These are phyloP conservation scores for Deakozyma indianensis DNA, from an alignment of 805 yeast genomes.

Conservation along the genomic window DNA sequence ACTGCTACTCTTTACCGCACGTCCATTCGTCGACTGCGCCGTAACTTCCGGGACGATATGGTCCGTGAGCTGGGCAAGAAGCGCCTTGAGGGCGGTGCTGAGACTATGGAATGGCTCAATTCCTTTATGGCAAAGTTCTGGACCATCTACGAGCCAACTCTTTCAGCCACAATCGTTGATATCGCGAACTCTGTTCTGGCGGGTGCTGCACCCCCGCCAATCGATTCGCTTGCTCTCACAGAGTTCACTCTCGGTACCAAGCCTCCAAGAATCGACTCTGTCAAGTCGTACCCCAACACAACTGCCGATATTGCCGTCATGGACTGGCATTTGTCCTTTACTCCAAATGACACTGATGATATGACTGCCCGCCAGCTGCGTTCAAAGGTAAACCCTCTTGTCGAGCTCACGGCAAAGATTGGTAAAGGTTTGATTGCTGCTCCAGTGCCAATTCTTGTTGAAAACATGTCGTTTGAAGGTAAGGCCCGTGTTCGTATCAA, in stretches of 20 bases:
- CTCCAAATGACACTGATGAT: conserved; percentile 82
- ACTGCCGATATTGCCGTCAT: conserved; percentile 85
- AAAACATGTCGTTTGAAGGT: conserved; percentile 65
- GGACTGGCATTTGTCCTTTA: conserved; percentile 92
- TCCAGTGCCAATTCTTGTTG: conserved; percentile 64
- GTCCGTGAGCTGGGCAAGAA: conserved; percentile 75
- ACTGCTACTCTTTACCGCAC: conserved; percentile 65
- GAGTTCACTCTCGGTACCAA: conserved; percentile 87
- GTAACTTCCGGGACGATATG: conserved; percentile 58
- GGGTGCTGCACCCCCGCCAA: conserved; percentile 68
- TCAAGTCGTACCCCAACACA: conserved; percentile 83
- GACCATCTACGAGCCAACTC: conserved; percentile 79
- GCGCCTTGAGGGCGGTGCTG: conserved; percentile 76
- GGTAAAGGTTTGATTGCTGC: conserved; percentile 54
- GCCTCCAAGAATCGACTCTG: conserved; percentile 86
- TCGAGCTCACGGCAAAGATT: conserved; percentile 61
- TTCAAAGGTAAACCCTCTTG: conserved; percentile 69
- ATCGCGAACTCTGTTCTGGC: conserved; percentile 78
- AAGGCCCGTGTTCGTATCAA: conserved; percentile 68
- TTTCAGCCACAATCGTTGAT: conserved; percentile 72
- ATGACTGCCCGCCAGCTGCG: conserved; percentile 72
- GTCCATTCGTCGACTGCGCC: conserved; percentile 67
- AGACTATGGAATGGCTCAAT: conserved; percentile 93
- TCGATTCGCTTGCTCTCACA: conserved; percentile 74
- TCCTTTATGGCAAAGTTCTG: conserved; percentile 82